Conservation (phyloP, 1,284 basidiomycete genomes). For the Apiotrichum brassicae region DNA sequence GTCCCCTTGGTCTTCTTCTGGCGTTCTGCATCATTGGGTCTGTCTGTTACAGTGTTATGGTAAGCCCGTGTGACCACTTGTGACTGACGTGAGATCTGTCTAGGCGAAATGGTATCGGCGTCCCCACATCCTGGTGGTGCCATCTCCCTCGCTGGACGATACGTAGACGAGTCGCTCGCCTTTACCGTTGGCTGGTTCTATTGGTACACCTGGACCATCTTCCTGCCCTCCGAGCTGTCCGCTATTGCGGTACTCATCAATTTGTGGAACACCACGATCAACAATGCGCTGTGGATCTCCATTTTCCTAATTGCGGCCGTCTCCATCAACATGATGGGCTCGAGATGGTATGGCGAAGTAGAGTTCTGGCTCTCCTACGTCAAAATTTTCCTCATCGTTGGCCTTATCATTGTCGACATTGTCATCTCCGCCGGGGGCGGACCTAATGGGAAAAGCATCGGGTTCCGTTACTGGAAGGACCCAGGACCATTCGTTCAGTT, state of each 20-base stretch:
- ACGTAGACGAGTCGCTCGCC: conserved; percentile 60
- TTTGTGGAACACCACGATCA: conserved; percentile 59
- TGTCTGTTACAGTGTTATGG: conserved; percentile 44
- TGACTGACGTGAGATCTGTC: conserved; percentile 22
- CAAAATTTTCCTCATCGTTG: conserved; percentile 69
- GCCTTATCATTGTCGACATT: conserved; percentile 54
- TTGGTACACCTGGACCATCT: conserved; percentile 62
- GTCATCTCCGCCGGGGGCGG: conserved; percentile 54
- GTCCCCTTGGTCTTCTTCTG: conserved; percentile 37
- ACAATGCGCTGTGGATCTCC: conserved; percentile 67
- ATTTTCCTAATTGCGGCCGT: conserved; percentile 66
- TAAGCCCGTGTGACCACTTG: not conserved
- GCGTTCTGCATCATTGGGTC: conserved; percentile 32
- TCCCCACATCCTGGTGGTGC: conserved; percentile 58
- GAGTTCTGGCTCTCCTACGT: conserved; percentile 56
- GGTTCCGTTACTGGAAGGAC: conserved; percentile 49
- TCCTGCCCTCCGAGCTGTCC: conserved; percentile 70
- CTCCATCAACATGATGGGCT: conserved; percentile 20
- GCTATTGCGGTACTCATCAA: conserved; percentile 69
- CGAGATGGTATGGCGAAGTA: conserved; percentile 34
- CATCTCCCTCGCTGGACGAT: conserved; percentile 63
- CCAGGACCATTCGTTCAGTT: conserved; percentile 51
- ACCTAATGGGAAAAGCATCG: conserved; percentile 39
- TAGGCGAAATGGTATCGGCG: conserved; percentile 48
- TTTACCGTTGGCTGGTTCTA: conserved; percentile 81